phyloP scores from a whole-genome alignment of 192 early-diverging fungal species.

The Coemansia sp. region DNA sequence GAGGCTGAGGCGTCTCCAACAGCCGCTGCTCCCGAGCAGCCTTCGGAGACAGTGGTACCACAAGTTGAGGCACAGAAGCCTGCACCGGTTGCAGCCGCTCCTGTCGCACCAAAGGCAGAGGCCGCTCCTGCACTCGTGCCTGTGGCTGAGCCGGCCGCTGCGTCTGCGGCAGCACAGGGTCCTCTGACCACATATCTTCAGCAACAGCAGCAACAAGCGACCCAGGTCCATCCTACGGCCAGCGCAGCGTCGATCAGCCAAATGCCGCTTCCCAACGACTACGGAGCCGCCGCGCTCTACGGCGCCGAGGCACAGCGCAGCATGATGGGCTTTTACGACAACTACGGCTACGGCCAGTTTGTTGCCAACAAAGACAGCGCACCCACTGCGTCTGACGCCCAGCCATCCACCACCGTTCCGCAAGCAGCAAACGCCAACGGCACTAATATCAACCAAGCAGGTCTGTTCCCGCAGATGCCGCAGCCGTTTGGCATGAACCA shows the following conservation, averaged over 20 bases:
- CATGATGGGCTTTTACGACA: conserved; percentile 58
- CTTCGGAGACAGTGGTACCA: conserved; percentile 13
- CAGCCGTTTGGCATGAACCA: conserved; percentile 58
- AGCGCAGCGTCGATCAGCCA: conserved; percentile 43
- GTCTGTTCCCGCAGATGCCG: conserved; percentile 51
- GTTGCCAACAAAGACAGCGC: conserved; percentile 42
- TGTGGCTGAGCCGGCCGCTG: conserved; percentile 14
- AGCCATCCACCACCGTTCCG: conserved; percentile 56
- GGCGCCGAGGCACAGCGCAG: conserved; percentile 65
- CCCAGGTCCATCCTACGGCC: conserved; percentile 15
- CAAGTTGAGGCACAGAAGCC: conserved; percentile 9
- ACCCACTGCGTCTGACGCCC: conserved; percentile 26
- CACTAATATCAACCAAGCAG: conserved; percentile 46
- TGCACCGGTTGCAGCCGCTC: conserved; percentile 10
- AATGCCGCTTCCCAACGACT: conserved; percentile 56
- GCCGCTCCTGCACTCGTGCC: conserved; percentile 6
- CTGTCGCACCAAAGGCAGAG: conserved; percentile 11
- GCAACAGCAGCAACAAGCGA: conserved; percentile 46
- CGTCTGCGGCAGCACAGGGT: conserved; percentile 27
- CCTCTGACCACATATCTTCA: conserved; percentile 47
- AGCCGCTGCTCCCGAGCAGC: conserved; percentile 28
- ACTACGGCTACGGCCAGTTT: conserved; percentile 51
- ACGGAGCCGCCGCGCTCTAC: conserved; percentile 60
- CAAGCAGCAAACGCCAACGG: conserved; percentile 59
- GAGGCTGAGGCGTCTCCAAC: conserved; percentile 23